Evolutionary conservation across 2,329 filamentous ascomycete species (phyloP).

Genomic region (Fusarium armeniacum): DNA sequence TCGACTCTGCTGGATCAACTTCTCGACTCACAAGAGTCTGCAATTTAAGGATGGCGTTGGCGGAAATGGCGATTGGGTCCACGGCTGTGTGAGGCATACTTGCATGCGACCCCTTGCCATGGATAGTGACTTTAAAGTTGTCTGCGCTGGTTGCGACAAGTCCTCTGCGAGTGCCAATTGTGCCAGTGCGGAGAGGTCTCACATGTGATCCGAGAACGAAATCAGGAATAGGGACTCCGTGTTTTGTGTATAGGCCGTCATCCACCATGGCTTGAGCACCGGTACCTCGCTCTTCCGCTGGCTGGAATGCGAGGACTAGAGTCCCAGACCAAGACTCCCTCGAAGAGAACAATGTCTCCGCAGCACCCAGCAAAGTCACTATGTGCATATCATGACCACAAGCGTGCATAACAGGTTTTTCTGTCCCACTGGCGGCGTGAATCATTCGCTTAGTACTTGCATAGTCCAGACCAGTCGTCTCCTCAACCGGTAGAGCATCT

Average conservation of each 20-base stretch:
- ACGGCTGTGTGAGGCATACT: slow-evolving; percentile 29
- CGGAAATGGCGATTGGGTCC: slow-evolving; percentile 26
- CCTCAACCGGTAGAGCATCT: slow-evolving; percentile 71
- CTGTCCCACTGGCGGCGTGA: slow-evolving; percentile 7
- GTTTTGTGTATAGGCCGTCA: slow-evolving; percentile 53
- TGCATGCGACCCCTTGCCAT: slow-evolving; percentile 54
- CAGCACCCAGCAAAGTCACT: slow-evolving; percentile 68
- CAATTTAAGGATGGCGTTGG: slow-evolving; percentile 31
- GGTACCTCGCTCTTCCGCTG: slow-evolving; percentile 73
- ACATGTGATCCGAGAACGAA: slow-evolving; percentile 57
- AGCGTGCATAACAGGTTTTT: slow-evolving; percentile 74
- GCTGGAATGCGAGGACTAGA: slow-evolving; percentile 75
- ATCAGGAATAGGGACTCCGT: slow-evolving; percentile 52
- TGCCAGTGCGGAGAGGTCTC: slow-evolving; percentile 52
- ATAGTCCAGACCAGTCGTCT: slow-evolving; percentile 68
- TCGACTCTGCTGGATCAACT: slow-evolving; percentile 54
- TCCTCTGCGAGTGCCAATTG: slow-evolving; percentile 47
- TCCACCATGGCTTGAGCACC: slow-evolving; percentile 66
- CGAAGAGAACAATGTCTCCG: slow-evolving; percentile 62
- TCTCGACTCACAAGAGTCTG: slow-evolving; percentile 54
- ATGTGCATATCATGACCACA: slow-evolving; percentile 79
- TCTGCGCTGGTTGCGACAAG: slow-evolving; percentile 49
- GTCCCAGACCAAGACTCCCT: slow-evolving; percentile 71
- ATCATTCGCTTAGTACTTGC: slow-evolving; percentile 56
- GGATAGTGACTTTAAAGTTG: slow-evolving; percentile 49